Conservation (phyloP, 2,329 filamentous ascomycete genomes). For the Cladophialophora yegresii region DNA sequence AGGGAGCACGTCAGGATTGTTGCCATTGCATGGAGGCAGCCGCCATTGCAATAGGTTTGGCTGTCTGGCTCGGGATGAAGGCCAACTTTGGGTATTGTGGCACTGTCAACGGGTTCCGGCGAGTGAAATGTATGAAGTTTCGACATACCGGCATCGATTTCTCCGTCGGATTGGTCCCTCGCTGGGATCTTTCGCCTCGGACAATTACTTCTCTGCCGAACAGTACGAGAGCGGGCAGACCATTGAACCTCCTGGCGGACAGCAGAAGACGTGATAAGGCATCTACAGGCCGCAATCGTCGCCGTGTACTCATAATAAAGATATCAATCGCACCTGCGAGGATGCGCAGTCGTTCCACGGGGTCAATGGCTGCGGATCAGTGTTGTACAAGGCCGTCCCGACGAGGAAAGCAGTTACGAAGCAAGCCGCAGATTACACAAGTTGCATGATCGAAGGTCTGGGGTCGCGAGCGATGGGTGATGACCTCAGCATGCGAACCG, state of each 20-base stretch:
- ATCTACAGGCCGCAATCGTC: conserved; percentile 25
- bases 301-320: conserved; percentile 34
- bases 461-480: conserved; percentile 2
- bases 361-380: background rate
- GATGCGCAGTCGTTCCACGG: conserved; percentile 9
- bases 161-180: background rate
- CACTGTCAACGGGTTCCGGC: background rate
- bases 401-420: conserved; percentile 18
- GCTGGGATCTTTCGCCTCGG: background rate
- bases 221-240: background rate
- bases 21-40: conserved; percentile 5
- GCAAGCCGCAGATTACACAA: conserved; percentile 15
- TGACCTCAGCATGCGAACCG: conserved; percentile 10
- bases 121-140: background rate
- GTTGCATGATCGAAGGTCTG: background rate
- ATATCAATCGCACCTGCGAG: conserved; percentile 13
- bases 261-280: conserved; percentile 22
- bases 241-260: conserved; percentile 3
- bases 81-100: conserved; percentile 14
- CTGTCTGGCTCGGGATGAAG: conserved; percentile 6
- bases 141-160: conserved; percentile 1
- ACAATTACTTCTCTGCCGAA: background rate
- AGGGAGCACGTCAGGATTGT: conserved; percentile 18
- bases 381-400: background rate
- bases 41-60: conserved; percentile 11